Evolutionary conservation across 805 yeast species (phyloP), one percentile per base, ranked within the genome.

Genomic region (Cyberlindnera subsufficiens): DNA sequence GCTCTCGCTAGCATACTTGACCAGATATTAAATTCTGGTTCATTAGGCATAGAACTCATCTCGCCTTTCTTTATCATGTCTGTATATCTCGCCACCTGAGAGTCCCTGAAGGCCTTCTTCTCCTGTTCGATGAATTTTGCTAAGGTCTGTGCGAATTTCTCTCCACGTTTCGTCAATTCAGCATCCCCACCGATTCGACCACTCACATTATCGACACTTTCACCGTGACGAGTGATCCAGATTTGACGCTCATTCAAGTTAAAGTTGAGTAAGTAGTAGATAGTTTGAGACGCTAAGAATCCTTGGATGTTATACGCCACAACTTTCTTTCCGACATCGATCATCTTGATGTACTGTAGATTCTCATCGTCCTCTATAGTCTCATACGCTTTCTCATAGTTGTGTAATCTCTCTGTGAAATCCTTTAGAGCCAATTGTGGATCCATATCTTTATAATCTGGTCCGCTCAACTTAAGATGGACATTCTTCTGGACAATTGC

Each of bases 181-280:
- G 96, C 83, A 61, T 91, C 93, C 18, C 99, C 99, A 10, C 99
- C 98, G 52, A 91, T 88, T 41, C 78, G 71, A 5, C 99, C 99
- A 39, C 67, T 57, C 16, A 87, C 82, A 59, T 91, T 91, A 59
- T 89, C 96, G 30, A 75, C 74, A 50, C 90, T 80, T 65, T 91
- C 98, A 39, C 99, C 99, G 57, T 90, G 96, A 47, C 99, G 77
- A 1, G 97, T 82, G 48, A 91, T 84, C 89, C 96, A 91, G 40
- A 91, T 89, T 60, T 90, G 95, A 47, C 97, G 74, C 59, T 86
- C 93, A 44, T 83, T 76, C 35, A 91, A 70, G 59, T 93, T 91
- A 75, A 91, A 91, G 55, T 88, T 88, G 49, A 91, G 71, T 50
- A 91, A 67, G 67, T 88, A 93, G 59, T 88, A 91, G 31, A 90